Conservation (phyloP, 495 filamentous ascomycete species). For the Tuber indicum region DNA sequence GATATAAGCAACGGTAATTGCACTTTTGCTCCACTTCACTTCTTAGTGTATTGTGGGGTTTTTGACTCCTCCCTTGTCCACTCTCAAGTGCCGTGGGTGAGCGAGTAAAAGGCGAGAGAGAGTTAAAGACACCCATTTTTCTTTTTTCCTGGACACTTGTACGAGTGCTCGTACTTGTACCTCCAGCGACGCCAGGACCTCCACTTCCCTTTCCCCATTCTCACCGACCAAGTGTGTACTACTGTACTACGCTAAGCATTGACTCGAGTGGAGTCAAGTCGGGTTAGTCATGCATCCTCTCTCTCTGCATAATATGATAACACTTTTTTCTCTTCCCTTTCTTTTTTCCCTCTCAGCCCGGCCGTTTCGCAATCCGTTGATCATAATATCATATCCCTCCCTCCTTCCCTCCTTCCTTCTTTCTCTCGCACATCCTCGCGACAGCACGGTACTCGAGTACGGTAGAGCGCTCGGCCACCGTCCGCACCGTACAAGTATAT, state of each 20-base stretch:
- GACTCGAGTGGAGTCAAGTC: not conserved
- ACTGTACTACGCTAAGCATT: not conserved
- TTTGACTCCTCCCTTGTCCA: not conserved
- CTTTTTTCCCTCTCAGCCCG: not conserved
- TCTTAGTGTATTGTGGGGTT: not conserved
- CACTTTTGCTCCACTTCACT: not conserved
- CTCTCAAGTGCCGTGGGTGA: not conserved
- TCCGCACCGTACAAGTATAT: too few relatives aligned
- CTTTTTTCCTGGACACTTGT: not conserved
- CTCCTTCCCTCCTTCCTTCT: not conserved
- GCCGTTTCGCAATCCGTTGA: not conserved
- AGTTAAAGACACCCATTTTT: not conserved
- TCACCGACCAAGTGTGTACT: not conserved
- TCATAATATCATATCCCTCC: not conserved
- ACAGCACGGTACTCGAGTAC: not conserved
- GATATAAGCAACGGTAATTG: not conserved
- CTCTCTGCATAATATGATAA: not conserved
- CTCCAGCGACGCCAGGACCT: not conserved
- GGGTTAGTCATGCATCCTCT: not conserved
- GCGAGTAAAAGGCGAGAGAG: not conserved
- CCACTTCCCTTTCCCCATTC: not conserved
- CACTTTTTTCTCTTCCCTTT: not conserved
- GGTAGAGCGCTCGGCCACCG: too few relatives aligned
- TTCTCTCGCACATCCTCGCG: not conserved
- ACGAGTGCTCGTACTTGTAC: too few relatives aligned